phyloP scores from a whole-genome alignment of 345 rosid genomes.

The Carallia brachiata region DNA sequence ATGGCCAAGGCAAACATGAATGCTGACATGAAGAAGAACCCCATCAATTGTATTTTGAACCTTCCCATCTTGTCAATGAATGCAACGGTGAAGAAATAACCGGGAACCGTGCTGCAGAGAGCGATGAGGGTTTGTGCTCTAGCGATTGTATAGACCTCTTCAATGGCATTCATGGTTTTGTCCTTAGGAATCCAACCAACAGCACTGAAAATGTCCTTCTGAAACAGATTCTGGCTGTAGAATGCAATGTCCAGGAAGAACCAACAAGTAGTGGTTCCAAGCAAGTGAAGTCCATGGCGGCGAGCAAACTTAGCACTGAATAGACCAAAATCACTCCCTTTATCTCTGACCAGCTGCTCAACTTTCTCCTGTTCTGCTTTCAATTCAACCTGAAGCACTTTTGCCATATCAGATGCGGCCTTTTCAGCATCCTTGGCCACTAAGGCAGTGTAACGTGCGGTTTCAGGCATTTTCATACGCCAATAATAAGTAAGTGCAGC shows the following conservation, averaged over 20 bases:
- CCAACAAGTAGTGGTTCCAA: conserved; percentile 67
- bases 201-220: conserved; percentile 67
- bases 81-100: conserved; percentile 54
- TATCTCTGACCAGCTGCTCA: conserved; percentile 7
- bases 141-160: conserved; percentile 56
- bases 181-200: conserved; percentile 75
- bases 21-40: conserved; percentile 56
- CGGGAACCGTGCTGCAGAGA: conserved; percentile 69
- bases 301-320: conserved; percentile 41
- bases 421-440: conserved; percentile 58
- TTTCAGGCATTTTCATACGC: conserved; percentile 81
- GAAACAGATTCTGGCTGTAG: conserved; percentile 72
- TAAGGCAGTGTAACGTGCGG: conserved; percentile 75
- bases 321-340: conserved; percentile 46
- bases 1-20: conserved; percentile 63
- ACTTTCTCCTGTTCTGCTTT: conserved; percentile 49
- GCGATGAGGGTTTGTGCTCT: conserved; percentile 67
- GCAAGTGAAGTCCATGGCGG: conserved; percentile 56
- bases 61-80: conserved; percentile 53
- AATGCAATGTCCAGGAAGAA: conserved; percentile 72
- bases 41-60: conserved; percentile 48
- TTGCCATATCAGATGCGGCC: conserved; percentile 70
- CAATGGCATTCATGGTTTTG: conserved; percentile 60
- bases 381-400: conserved; percentile 61
- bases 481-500: conserved; percentile 65